phyloP scores from a whole-genome alignment of 2,329 filamentous ascomycete genomes.

The Ophiostoma piceae region DNA sequence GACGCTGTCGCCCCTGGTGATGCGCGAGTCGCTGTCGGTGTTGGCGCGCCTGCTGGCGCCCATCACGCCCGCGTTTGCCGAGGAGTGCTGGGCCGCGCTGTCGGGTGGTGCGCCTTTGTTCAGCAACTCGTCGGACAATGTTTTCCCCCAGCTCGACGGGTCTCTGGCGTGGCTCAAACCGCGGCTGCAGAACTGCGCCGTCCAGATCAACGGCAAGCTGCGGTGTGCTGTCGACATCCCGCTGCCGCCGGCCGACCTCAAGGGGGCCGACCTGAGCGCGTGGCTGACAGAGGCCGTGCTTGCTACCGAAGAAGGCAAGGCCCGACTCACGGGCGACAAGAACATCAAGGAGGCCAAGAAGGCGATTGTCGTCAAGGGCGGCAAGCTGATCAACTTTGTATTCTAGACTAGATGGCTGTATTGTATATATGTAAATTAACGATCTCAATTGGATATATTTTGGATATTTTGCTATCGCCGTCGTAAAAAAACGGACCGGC shows the following conservation, averaged over 20 bases:
- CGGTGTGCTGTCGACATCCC: constrained; percentile 63
- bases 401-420: constrained; percentile 33
- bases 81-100: constrained; percentile 55
- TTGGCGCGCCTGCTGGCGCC: constrained; percentile 72
- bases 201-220: constrained; percentile 77
- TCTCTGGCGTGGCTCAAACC: constrained; percentile 47
- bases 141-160: constrained; percentile 56
- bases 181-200: constrained; percentile 53
- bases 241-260: constrained; percentile 41
- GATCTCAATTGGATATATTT: not conserved
- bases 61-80: constrained; percentile 71
- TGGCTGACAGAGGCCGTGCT: constrained; percentile 61
- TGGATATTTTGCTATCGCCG: not conserved
- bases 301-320: constrained; percentile 54
- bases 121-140: constrained; percentile 16
- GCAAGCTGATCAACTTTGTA: constrained; percentile 71
- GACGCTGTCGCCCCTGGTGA: constrained; percentile 42
- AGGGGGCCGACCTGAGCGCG: constrained; percentile 45
- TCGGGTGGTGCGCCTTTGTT: constrained; percentile 32
- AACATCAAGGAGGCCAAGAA: constrained; percentile 53
- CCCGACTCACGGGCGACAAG: constrained; percentile 48
- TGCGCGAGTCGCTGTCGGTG: constrained; percentile 45
- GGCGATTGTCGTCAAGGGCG: constrained; percentile 60
- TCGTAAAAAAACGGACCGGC: constrained; percentile 42
- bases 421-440: constrained; percentile 1